Conservation (phyloP, 2,329 filamentous ascomycete genomes). For the Didymella exigua region DNA sequence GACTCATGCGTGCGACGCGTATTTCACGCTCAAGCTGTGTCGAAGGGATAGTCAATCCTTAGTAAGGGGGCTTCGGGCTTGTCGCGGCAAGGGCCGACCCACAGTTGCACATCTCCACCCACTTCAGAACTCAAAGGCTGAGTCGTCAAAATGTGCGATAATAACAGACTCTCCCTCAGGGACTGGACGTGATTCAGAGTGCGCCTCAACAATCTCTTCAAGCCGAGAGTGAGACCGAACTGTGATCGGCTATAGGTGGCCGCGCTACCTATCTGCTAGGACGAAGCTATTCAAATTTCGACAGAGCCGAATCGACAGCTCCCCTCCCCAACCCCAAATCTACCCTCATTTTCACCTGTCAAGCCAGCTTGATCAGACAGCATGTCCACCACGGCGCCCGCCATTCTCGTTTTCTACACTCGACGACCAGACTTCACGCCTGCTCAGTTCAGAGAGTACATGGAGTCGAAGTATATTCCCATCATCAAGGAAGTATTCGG, state of each 20-base stretch:
- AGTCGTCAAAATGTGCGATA: not conserved
- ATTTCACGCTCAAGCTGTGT: not conserved
- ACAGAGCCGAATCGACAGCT: not conserved
- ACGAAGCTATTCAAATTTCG: not conserved
- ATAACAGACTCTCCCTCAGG: not conserved
- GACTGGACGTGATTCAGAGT: not conserved
- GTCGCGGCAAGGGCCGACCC: not conserved
- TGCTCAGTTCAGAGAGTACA: slow-evolving; percentile 22
- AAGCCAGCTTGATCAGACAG: not conserved
- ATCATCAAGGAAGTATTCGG: slow-evolving; percentile 27
- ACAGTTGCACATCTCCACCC: not conserved
- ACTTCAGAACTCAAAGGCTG: not conserved
- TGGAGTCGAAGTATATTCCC: slow-evolving; percentile 24
- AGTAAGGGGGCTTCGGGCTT: not conserved
- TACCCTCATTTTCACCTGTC: not conserved
- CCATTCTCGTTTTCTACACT: slow-evolving; percentile 21
- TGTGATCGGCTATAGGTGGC: not conserved
- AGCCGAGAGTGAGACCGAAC: not conserved
- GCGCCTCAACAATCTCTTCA: not conserved
- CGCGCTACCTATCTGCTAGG: not conserved
- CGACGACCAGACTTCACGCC: slow-evolving; percentile 27
- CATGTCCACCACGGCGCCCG: slow-evolving; percentile 2
- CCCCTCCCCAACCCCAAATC: not conserved
- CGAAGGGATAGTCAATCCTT: slow-evolving; percentile 1
- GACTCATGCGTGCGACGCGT: not conserved